Base-by-base conservation (phyloP, 2,329 filamentous ascomycete species). In the Emericellopsis atlantica region DNA sequence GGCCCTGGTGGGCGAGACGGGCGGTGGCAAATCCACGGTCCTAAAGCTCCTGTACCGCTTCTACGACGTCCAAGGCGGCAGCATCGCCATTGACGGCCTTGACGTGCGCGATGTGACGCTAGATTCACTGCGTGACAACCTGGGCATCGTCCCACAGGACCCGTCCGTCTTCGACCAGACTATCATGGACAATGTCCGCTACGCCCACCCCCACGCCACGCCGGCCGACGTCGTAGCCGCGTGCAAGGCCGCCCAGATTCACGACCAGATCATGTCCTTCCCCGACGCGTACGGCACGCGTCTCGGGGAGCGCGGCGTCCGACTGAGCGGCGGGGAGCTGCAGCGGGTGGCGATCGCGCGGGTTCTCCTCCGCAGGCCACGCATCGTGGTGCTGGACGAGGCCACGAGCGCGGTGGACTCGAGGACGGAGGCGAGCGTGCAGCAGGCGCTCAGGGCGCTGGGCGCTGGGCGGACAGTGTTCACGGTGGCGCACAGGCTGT, bases 141-240 rank as follows among this genome's bases (percentile, higher is more conserved):
- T 84, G 22, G 78, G 77, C 16, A 66, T 81, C 11, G 79, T 83
- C 0, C 79, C 79, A 3, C 75, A 84, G 54, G 74, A 79, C 45
- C 72, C 78, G 0, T 62, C 70, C 0, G 60, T 84, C 8, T 83
- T 84, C 60, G 79, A 82, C 51, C 67, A 70, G 26, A 73, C 74
- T 1, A 70, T 84, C 34, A n/a, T n/a, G n/a, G n/a, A n/a, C 15
- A 84, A 84, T 49, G 60, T 84, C 21, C 68, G 69, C 2, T 84
- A 83, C 53, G 76, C 75, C 2, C 68, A 69, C 10, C 67, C 75
- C 2, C 65, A 69, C n/a, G 77, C 78, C 2, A 76, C 71, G 0
- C 71, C 81, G 35, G 67, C 67, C 6, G 73, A 83, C 24, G 67
- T 80, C 37, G 62, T 71, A 38, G 69, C 69, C 3, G 79, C 78